A percentile compares a stretch with the other conserved stretches of the same genome.
Conservation (phyloP, 768 basidiomycete species). For the Naganishia randhawae region DNA sequence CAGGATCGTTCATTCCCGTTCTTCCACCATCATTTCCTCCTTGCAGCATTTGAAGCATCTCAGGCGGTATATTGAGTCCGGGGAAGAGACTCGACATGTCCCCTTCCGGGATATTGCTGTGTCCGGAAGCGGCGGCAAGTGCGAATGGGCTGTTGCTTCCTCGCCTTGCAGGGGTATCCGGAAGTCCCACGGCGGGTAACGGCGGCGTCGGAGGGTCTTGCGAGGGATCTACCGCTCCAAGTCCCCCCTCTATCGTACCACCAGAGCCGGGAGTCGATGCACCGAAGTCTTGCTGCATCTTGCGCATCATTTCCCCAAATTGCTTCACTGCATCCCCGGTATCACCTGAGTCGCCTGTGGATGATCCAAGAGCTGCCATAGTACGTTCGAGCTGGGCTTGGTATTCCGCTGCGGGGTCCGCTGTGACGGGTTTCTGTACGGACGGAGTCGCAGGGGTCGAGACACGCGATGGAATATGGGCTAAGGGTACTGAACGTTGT, state of each 20-base stretch:
- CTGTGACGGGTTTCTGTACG: neutral
- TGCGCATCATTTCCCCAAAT: neutral
- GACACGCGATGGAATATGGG: neutral
- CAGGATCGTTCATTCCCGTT: neutral
- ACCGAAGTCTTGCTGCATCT: slow-evolving; percentile 2
- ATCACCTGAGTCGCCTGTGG: neutral
- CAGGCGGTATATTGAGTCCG: neutral
- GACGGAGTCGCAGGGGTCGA: neutral
- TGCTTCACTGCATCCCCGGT: slow-evolving; percentile 1
- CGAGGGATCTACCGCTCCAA: neutral
- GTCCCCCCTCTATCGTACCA: neutral
- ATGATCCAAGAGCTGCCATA: slow-evolving; percentile 31
- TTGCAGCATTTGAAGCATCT: slow-evolving; percentile 12
- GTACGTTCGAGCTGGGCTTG: slow-evolving; percentile 29
- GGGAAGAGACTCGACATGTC: neutral
- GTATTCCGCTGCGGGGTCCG: slow-evolving; percentile 16
- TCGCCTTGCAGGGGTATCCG: neutral
- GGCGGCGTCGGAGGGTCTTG: slow-evolving; percentile 12
- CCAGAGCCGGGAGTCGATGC: neutral
- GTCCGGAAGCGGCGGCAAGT: neutral
- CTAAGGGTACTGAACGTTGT: neutral
- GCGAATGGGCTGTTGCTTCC: neutral
- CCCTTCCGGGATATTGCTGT: neutral
- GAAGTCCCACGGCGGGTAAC: neutral
- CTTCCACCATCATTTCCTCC: neutral